Base-by-base conservation (phyloP, 2,329 filamentous ascomycete species). In the Decorospora gaudefroyi region DNA sequence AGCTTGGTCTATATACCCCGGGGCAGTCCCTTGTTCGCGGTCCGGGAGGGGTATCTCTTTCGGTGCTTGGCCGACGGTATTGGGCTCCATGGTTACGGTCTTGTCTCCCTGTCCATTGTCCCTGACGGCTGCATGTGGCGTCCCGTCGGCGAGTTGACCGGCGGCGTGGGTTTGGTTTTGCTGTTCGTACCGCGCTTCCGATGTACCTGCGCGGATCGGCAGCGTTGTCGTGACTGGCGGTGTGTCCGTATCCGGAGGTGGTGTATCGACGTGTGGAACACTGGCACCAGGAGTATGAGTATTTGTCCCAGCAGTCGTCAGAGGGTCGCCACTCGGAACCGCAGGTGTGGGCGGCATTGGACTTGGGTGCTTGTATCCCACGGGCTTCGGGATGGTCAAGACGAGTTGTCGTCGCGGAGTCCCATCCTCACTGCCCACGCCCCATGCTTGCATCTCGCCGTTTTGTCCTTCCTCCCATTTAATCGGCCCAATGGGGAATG, bases 51-150 rank as follows among this genome's bases (percentile, higher is more conserved):
- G 65, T 22, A 72, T 70, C 34, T 76, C 74, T 56, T 78, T 78
- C 6, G 74, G 72, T 34, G 74, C 75, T 53, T 78, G 76, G 3
- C 75, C 74, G 17, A 78, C 68, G 8, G 75, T 78, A 37, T 60
- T 59, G 10, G 76, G 73, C 50, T 78, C 76, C 68, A 77, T 75
- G 4, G 74, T 70, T 6, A 66, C 63, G 10, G 72, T 72, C 53
- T 72, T 72, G 43, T 75, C 73, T 36, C 75, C 74, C 46, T 72
- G 57, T 10, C 71, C 72, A 45, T 76, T 71, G 38, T 72, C 61
- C 15, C 69, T 68, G 5, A 68, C 56, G 3, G 71, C 68, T 4
- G 59, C 57, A 12, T 70, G 35, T 5, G 76, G 75, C 3, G 75
- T 77, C 23, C 72, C 73, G 0, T 71, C 53, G 18, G 65, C 65